A percentile compares a stretch with the other conserved stretches of the same genome.
These are phyloP conservation scores for Elongisporangium senticosum DNA, from an alignment of 352 stramenopile species.

Conservation along the genomic window DNA sequence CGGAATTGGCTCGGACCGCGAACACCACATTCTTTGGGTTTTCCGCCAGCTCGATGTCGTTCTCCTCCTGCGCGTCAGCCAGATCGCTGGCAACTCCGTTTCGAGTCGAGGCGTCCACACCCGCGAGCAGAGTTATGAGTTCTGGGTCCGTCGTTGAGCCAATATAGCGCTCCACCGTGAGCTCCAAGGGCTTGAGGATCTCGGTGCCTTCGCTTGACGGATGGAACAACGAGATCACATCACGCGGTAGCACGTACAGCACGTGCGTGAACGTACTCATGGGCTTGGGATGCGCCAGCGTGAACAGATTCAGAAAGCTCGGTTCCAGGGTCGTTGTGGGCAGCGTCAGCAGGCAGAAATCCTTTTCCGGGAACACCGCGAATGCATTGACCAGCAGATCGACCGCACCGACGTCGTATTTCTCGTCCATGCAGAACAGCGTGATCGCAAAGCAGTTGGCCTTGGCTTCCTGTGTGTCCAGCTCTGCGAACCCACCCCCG, in stretches of 20 bases:
- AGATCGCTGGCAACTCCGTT: constrained; percentile 31
- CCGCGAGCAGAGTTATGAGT: constrained; percentile 13
- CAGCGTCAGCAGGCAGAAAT: constrained; percentile 55
- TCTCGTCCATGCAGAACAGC: constrained; percentile 54
- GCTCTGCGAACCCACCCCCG: constrained; percentile 16
- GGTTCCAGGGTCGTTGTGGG: constrained; percentile 41
- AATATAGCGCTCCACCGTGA: constrained; percentile 29
- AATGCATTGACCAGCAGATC: constrained; percentile 51
- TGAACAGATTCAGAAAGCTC: constrained; percentile 43
- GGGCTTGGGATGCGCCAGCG: constrained; percentile 26
- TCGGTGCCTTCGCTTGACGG: constrained; percentile 15
- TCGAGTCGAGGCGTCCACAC: constrained; percentile 23
- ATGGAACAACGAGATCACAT: constrained; percentile 53
- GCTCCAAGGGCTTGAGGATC: constrained; percentile 26
- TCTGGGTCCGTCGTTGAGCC: constrained; percentile 6
- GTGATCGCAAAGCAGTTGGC: constrained; percentile 61
- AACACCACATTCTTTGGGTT: constrained; percentile 62
- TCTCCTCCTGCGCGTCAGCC: constrained; percentile 30
- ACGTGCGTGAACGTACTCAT: constrained; percentile 50
- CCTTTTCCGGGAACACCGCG: constrained; percentile 37
- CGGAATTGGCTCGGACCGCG: constrained; percentile 38
- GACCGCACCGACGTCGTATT: constrained; percentile 28
- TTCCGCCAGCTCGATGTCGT: constrained; percentile 59
- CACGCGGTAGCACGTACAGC: constrained; percentile 50
- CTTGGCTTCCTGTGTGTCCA: constrained; percentile 32